Conservation (phyloP, 2,329 filamentous ascomycete genomes). For the Fonsecaea erecta region DNA sequence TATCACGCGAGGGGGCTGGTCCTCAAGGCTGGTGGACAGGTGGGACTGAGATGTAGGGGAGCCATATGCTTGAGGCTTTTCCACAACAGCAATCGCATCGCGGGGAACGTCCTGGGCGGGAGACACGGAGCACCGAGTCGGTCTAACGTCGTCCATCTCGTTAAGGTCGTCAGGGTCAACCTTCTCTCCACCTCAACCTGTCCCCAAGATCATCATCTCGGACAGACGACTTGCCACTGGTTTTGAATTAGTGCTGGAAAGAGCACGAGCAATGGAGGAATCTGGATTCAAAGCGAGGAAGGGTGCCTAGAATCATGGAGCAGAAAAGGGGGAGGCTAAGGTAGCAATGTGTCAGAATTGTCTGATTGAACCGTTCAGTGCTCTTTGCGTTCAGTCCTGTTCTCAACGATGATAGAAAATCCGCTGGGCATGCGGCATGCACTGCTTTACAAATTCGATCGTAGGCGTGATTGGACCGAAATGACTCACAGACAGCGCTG, state of each 20-base stretch:
- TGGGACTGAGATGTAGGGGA: neutral
- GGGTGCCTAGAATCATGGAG: neutral
- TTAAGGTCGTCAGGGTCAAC: neutral
- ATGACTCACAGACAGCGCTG: constrained; percentile 1
- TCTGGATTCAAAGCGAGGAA: neutral
- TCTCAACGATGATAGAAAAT: neutral
- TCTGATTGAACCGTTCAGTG: neutral
- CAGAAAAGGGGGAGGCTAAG: neutral
- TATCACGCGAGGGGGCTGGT: neutral
- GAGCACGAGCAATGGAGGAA: neutral
- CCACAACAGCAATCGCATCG: neutral
- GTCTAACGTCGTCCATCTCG: neutral
- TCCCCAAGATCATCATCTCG: neutral
- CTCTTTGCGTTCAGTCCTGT: neutral
- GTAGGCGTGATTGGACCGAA: neutral
- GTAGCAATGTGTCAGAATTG: neutral
- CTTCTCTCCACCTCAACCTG: neutral
- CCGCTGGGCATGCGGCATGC: neutral
- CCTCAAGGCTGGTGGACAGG: neutral
- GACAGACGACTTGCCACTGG: neutral
- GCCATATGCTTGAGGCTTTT: neutral
- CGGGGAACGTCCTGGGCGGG: neutral
- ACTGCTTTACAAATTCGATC: neutral
- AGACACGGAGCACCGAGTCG: neutral
- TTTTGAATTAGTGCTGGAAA: neutral